phyloP scores from a whole-genome alignment of 2,329 filamentous ascomycete genomes.

The Fusarium euwallaceae region DNA sequence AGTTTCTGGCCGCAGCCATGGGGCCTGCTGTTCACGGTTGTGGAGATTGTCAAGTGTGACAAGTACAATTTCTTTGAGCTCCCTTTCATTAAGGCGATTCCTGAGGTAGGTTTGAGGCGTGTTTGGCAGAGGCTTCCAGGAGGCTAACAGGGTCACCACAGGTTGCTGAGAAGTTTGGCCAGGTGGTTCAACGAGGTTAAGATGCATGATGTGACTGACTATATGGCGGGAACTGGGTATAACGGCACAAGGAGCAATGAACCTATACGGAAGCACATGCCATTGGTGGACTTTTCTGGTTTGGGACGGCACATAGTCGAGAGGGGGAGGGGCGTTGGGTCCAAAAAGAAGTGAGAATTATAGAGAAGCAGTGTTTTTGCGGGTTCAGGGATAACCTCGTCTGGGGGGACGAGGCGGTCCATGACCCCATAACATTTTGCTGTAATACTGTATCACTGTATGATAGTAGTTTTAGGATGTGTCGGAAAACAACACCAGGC shows the following conservation, averaged over 20 bases:
- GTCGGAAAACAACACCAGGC: conserved; percentile 45
- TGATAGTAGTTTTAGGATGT: conserved; percentile 50
- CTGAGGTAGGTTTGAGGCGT: conserved; percentile 73
- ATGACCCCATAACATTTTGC: conserved; percentile 36
- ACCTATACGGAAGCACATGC: conserved; percentile 28
- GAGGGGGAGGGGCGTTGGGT: conserved; percentile 42
- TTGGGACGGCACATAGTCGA: conserved; percentile 42
- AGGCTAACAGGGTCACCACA: conserved; percentile 33
- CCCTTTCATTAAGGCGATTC: conserved; percentile 89
- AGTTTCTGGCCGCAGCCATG: conserved; percentile 95
- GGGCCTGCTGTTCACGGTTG: conserved; percentile 89
- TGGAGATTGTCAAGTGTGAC: conserved; percentile 92
- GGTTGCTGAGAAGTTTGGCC: conserved; percentile 55
- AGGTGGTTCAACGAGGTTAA: conserved; percentile 52
- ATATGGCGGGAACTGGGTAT: conserved; percentile 19
- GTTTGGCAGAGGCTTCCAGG: too few relatives aligned
- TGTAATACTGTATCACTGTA: conserved; percentile 57
- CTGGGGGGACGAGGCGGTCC: conserved; percentile 43
- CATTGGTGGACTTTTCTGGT: conserved; percentile 40
- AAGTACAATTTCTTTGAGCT: conserved; percentile 93
- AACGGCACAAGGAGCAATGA: conserved; percentile 32
- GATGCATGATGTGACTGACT: conserved; percentile 3
- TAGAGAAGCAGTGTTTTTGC: conserved; percentile 43
- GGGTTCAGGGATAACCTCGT: conserved; percentile 36
- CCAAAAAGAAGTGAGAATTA: conserved; percentile 46